Evolutionary conservation across 306 rosid genomes (phyloP).

Genomic region (Amphicarpaea edgeworthii): DNA sequence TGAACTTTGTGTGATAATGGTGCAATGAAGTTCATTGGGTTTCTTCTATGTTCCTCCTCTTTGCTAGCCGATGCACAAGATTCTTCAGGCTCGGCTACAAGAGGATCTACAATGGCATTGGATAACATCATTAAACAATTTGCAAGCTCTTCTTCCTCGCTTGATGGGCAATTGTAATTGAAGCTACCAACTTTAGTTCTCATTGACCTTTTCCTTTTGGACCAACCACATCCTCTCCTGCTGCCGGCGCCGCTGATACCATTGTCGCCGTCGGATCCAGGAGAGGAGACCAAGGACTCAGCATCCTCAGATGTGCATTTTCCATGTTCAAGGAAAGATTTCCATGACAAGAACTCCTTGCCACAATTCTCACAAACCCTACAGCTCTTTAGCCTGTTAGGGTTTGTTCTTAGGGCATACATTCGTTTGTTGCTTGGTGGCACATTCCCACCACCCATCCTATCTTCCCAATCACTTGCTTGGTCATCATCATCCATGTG

Average conservation of each 20-base stretch:
- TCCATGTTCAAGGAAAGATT: conserved; percentile 89
- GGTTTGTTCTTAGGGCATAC: conserved; percentile 88
- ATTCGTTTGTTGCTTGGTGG: conserved; percentile 72
- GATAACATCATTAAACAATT: conserved; percentile 95
- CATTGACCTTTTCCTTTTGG: conserved; percentile 76
- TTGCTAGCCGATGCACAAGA: conserved; percentile 84
- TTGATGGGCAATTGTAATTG: conserved; percentile 67
- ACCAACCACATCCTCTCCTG: conserved; percentile 66
- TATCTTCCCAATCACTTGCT: conserved; percentile 81
- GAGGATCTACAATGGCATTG: conserved; percentile 67
- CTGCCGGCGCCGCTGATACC: conserved; percentile 33
- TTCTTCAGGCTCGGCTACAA: conserved; percentile 66
- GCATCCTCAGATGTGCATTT: conserved; percentile 76
- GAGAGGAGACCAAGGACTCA: conserved; percentile 68
- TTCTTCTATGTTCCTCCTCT: conserved; percentile 72
- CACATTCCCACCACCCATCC: conserved; percentile 51
- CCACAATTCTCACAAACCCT: conserved; percentile 88
- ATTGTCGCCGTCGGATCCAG: conserved; percentile 56
- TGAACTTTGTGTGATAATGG: conserved; percentile 54
- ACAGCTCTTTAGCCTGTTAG: conserved; percentile 80
- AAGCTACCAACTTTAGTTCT: conserved; percentile 69
- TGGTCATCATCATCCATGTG: conserved; percentile 74
- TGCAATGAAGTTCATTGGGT: conserved; percentile 56
- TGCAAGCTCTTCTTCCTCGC: conserved; percentile 91
- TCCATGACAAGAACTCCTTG: conserved; percentile 83